phyloP scores from a whole-genome alignment of 768 basidiomycete genomes.

The Boletus sensibilis region DNA sequence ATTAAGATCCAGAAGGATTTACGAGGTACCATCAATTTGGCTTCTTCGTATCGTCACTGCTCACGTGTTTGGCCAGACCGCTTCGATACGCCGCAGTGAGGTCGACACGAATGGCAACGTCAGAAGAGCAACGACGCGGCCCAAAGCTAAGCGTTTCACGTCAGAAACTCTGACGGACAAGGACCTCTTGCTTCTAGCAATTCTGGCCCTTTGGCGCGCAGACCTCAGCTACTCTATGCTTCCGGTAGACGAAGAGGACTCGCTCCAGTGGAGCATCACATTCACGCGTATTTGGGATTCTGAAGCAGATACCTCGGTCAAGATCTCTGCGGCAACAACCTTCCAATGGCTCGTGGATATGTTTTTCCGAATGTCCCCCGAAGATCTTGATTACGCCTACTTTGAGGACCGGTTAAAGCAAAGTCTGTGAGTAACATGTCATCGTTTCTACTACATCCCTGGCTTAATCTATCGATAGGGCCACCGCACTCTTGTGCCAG shows the following conservation, averaged over 20 bases:
- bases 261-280: conserved; percentile 47
- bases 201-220: conserved; percentile 68
- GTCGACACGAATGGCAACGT: conserved; percentile 55
- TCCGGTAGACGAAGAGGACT: conserved; percentile 40
- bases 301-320: conserved; percentile 61
- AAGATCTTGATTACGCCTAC: conserved; percentile 37
- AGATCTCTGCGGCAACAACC: conserved; percentile 55
- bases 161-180: conserved; percentile 62
- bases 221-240: conserved; percentile 54
- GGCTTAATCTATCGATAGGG: conserved; percentile 12
- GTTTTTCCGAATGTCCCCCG: conserved; percentile 42
- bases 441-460: not conserved
- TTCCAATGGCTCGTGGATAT: conserved; percentile 45
- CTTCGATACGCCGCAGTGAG: conserved; percentile 57
- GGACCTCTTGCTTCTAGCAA: conserved; percentile 66
- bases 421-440: conserved; percentile 43
- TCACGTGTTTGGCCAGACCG: conserved; percentile 37
- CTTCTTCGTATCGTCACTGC: conserved; percentile 2
- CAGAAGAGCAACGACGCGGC: conserved; percentile 53
- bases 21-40: conserved; percentile 44
- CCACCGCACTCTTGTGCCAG: conserved; percentile 41
- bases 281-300: conserved; percentile 59
- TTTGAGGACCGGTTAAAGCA: conserved; percentile 46
- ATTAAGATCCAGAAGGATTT: conserved; percentile 51
- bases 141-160: conserved; percentile 58